Evolutionary conservation across 116 monocot genomes (phyloP), one percentile per base, ranked within the genome.

Genomic region (Papilionanthe hybrid): DNA sequence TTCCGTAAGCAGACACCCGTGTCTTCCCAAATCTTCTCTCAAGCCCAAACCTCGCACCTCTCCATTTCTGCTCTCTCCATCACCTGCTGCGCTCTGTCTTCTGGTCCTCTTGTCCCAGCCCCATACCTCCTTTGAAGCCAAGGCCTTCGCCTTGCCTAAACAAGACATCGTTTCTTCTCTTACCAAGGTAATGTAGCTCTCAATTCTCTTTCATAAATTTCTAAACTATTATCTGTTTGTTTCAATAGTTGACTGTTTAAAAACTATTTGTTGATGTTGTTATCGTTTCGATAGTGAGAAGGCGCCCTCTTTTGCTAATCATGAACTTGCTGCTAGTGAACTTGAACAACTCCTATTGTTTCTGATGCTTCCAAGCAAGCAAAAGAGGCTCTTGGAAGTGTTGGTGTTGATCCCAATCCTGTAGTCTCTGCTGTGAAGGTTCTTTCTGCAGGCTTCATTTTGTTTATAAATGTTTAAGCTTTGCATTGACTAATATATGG

Each of bases 151-250:
- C 80, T 72, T 98, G 17, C 73, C 93, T 66, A 98, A 94, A 78
- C 91, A 98, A 53, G 87, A 86, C 9, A 74, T 98, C 63, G 48
- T 91, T 79, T 82, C 90, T 19, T 98, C 98, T 9, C 87, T 98
- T 79, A 88, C 72, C 42, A 84, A 91, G 89, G 97, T 84, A 49
- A 2, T 49, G 49, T 9, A 49, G 13, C n/a, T n/a, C 49, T 49
- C 9, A 13, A 49, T 49, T 1, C 13, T 49, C 49, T 11, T 49
- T 49, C 49, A 49, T 49, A 49, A 48, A 49, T 49, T 11, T 49
- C 49, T 11, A 2, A 9, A 10, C 49, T 49, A 12, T 49, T 13
- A 49, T 49, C 49, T 49, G 11, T 9, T 49, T 49, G 11, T 13
- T 49, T 49, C 49, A 49, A 12, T 11, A 49, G 49, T 49, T 49